phyloP scores from a whole-genome alignment of 345 rosid genomes.

The Arabidopsis thaliana region TAIR10.1 NC_003074.8:8430001-8430500 shows the following conservation, averaged over 20 bases:
- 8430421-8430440: slow-evolving; percentile 91
- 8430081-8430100: slow-evolving; percentile 77
- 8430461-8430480: slow-evolving; percentile 1
- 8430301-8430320: slow-evolving; percentile 76
- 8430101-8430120: slow-evolving; percentile 97
- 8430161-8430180: slow-evolving; percentile 98
- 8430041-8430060: slow-evolving; percentile 56
- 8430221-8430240: not conserved
- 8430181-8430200: slow-evolving; percentile 31
- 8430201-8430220: not conserved
- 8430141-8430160: slow-evolving; percentile 79
- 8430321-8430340: slow-evolving; percentile 70
- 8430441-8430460: slow-evolving; percentile 72
- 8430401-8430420: slow-evolving; percentile 76
- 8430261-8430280: slow-evolving; percentile 79
- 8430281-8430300: slow-evolving; percentile 63
- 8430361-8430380: slow-evolving; percentile 89
- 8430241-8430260: slow-evolving; percentile 15
- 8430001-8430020: not conserved
- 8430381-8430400: slow-evolving; percentile 80
- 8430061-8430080: slow-evolving; percentile 79
- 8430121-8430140: slow-evolving; percentile 77
- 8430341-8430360: slow-evolving; percentile 88
- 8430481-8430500: not conserved
- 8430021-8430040: not conserved